Evolutionary conservation across 192 early-diverging fungal genomes (phyloP).

Genomic region (Rhizoclosmatium globosum): DNA sequence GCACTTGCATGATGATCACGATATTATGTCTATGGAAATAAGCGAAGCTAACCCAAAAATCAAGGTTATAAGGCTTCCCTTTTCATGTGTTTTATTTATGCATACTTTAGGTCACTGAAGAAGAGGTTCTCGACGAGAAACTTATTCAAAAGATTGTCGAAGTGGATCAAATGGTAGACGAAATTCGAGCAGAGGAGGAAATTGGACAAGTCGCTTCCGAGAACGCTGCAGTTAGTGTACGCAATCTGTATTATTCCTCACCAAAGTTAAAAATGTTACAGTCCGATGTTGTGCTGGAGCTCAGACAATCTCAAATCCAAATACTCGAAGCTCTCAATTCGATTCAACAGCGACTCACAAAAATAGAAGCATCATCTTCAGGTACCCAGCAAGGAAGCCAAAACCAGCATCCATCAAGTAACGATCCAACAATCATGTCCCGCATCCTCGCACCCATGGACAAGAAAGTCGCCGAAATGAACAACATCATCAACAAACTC

Average conservation of each 20-base stretch:
- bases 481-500: background rate
- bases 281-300: background rate
- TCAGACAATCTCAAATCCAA: background rate
- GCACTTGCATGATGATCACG: constrained; percentile 73
- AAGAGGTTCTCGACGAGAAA: background rate
- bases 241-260: background rate
- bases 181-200: background rate
- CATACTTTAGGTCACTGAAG: background rate
- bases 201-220: background rate
- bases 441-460: background rate
- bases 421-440: background rate
- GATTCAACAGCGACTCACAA: background rate
- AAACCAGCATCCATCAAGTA: background rate
- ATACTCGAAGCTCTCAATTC: background rate
- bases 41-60: constrained; percentile 70
- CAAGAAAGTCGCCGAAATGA: background rate
- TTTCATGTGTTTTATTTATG: background rate
- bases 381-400: background rate
- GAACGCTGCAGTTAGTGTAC: background rate
- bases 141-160: background rate
- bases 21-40: constrained; percentile 71
- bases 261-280: background rate
- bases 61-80: background rate
- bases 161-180: background rate
- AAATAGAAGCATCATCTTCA: background rate